These are phyloP conservation scores for Vigna trinervia DNA, from an alignment of 306 rosid genomes.

Conservation along the genomic window DNA sequence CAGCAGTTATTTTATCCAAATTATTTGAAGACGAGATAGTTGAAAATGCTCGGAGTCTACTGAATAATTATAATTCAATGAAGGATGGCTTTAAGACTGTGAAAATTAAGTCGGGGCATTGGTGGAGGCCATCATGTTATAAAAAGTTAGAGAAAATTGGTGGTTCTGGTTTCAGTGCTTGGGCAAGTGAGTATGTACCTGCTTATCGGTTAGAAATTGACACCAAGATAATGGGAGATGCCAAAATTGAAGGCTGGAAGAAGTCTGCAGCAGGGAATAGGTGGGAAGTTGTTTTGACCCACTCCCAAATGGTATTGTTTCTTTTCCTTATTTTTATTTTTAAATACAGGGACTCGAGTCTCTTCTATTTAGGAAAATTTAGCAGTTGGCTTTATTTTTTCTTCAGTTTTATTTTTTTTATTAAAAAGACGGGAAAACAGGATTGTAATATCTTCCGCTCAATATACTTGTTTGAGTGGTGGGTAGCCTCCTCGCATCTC, in stretches of 20 bases:
- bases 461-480: slow-evolving; percentile 36
- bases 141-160: slow-evolving; percentile 83
- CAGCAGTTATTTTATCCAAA: slow-evolving; percentile 63
- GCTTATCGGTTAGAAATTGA: slow-evolving; percentile 81
- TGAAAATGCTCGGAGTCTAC: slow-evolving; percentile 75
- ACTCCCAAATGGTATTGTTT: slow-evolving; percentile 89
- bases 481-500: background rate
- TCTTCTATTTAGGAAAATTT: slow-evolving; percentile 27
- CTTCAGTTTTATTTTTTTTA: background rate
- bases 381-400: slow-evolving; percentile 16
- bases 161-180: slow-evolving; percentile 80
- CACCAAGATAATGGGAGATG: slow-evolving; percentile 51
- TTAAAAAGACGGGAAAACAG: slow-evolving; percentile 9
- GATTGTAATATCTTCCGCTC: background rate
- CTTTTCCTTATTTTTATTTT: slow-evolving; percentile 47
- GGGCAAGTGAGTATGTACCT: slow-evolving; percentile 86
- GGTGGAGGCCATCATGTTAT: slow-evolving; percentile 76
- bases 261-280: slow-evolving; percentile 62
- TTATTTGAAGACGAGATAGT: slow-evolving; percentile 79
- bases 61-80: slow-evolving; percentile 60
- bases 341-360: background rate
- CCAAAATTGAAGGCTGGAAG: slow-evolving; percentile 82
- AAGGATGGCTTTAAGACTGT: slow-evolving; percentile 53
- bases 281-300: slow-evolving; percentile 92
- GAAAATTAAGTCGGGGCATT: slow-evolving; percentile 52